Conservation (phyloP, 2,329 filamentous ascomycete species). For the Fusarium xyrophilum region DNA sequence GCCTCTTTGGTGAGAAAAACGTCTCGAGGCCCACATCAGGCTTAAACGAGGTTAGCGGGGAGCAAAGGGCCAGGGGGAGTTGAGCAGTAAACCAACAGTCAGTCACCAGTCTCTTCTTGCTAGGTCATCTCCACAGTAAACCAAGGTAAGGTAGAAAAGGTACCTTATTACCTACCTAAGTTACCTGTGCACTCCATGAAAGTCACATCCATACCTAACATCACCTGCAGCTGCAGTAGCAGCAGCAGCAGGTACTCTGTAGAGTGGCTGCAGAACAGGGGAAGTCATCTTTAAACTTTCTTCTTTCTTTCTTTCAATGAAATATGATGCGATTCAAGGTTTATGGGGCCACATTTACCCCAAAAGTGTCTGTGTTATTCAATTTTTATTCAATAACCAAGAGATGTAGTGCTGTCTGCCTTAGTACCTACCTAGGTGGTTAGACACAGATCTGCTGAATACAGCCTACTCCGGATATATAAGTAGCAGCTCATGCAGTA, state of each 20-base stretch:
- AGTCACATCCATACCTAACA: neutral
- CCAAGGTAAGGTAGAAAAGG: neutral
- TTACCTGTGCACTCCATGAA: neutral
- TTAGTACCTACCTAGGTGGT: too few species aligned
- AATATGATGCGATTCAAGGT: neutral
- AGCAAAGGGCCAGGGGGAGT: constrained; percentile 17
- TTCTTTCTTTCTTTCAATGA: neutral
- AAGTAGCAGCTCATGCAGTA: neutral
- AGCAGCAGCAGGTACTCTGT: constrained; percentile 18
- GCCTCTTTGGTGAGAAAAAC: constrained; percentile 36
- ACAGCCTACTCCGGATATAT: neutral
- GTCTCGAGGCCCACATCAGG: constrained; percentile 31
- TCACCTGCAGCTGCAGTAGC: neutral
- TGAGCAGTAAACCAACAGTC: constrained; percentile 28
- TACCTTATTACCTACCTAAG: too few species aligned
- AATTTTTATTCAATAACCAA: neutral
- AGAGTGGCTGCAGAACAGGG: constrained; percentile 41
- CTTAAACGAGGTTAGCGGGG: constrained; percentile 18
- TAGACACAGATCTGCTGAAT: neutral
- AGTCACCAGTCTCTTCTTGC: constrained; percentile 13
- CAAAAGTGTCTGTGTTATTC: neutral
- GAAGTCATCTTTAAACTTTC: constrained; percentile 1
- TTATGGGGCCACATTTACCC: neutral
- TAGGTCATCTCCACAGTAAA: constrained; percentile 25
- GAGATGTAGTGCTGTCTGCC: neutral